phyloP scores from a whole-genome alignment of 2,329 filamentous ascomycete genomes.

The Talaromyces sp. region DNA sequence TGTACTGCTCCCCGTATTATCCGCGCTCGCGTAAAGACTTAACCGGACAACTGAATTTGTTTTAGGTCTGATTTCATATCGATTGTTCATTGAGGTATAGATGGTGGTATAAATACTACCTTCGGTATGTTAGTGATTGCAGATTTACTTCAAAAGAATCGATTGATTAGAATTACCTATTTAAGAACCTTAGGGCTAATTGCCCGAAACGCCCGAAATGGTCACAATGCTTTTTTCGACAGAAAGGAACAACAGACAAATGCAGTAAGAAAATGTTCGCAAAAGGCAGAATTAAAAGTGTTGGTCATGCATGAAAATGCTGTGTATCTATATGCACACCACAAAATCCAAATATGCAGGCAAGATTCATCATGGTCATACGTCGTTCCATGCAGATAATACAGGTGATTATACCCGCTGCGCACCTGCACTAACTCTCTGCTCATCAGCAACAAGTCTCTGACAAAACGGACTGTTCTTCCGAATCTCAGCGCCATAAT shows the following conservation, averaged over 20 bases:
- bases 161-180: background rate
- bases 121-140: too few relatives aligned
- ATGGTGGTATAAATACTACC: too few relatives aligned
- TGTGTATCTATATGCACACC: slow-evolving; percentile 2
- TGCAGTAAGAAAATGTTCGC: background rate
- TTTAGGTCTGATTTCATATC: background rate
- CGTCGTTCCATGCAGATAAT: background rate
- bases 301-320: background rate
- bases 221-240: background rate
- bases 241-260: background rate
- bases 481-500: slow-evolving; percentile 22
- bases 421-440: background rate
- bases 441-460: slow-evolving; percentile 19
- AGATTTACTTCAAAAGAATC: background rate
- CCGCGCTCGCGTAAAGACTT: background rate
- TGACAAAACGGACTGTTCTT: slow-evolving; percentile 30
- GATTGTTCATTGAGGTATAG: too few relatives aligned
- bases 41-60: background rate
- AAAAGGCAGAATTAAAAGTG: background rate
- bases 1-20: background rate
- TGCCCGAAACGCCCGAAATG: background rate
- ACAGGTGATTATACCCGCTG: background rate
- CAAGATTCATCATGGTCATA: background rate
- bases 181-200: background rate
- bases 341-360: background rate